These are phyloP conservation scores for Aureobasidium vineae DNA, from an alignment of 2,329 filamentous ascomycete genomes.

Conservation along the genomic window DNA sequence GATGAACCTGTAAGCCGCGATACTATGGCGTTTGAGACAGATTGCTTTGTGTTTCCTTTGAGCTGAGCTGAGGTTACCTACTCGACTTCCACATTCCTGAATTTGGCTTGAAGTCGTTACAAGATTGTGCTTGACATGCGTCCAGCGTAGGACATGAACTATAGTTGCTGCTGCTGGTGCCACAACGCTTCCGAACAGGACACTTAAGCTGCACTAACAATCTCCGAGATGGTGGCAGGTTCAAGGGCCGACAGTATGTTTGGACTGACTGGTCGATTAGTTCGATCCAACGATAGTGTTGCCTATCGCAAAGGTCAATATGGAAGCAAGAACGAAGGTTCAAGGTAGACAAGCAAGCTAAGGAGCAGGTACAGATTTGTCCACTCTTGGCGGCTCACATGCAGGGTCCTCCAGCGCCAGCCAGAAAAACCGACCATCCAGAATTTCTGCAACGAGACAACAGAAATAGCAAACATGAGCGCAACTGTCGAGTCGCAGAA, in stretches of 20 bases:
- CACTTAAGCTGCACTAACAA: not conserved
- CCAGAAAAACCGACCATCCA: not conserved
- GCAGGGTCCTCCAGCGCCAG: conserved; percentile 6
- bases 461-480: not conserved
- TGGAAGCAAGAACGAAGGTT: not conserved
- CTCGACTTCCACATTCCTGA: not conserved
- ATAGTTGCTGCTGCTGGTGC: not conserved
- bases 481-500: conserved; percentile 50
- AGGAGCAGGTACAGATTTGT: not conserved
- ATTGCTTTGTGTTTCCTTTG: conserved; percentile 14
- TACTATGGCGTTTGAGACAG: conserved; percentile 3
- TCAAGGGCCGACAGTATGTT: not conserved
- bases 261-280: not conserved
- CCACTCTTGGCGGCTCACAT: not conserved
- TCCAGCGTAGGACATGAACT: not conserved
- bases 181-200: not conserved
- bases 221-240: not conserved
- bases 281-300: not conserved
- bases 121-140: conserved; percentile 1
- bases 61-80: not conserved
- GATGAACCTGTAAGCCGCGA: not conserved
- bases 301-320: not conserved
- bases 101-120: not conserved
- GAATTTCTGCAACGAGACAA: not conserved
- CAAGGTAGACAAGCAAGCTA: not conserved